Evolutionary conservation across 495 filamentous ascomycete species (phyloP).

Genomic region (Xylaria sp.): DNA sequence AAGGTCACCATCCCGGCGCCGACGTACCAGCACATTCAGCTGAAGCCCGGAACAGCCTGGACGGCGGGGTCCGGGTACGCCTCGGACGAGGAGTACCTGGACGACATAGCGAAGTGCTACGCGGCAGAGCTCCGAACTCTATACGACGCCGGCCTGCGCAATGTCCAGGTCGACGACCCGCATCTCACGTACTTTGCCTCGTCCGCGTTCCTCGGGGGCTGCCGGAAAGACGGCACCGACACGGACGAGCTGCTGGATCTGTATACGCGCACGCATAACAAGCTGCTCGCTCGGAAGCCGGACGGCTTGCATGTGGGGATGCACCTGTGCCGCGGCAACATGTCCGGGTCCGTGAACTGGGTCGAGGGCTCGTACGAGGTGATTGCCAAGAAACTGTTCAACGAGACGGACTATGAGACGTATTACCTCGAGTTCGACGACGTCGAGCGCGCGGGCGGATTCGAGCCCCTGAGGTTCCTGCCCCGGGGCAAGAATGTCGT

Average conservation of each 20-base stretch:
- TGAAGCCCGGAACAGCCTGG: conserved; percentile 72
- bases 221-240: conserved; percentile 62
- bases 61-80: conserved; percentile 66
- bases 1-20: conserved; percentile 77
- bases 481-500: conserved; percentile 78
- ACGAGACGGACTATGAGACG: conserved; percentile 74
- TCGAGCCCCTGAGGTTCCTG: conserved; percentile 75
- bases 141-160: conserved; percentile 73
- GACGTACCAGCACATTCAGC: conserved; percentile 73
- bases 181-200: conserved; percentile 80
- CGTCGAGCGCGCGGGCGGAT: conserved; percentile 76
- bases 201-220: conserved; percentile 73
- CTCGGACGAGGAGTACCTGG: conserved; percentile 73
- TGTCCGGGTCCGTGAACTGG: conserved; percentile 76
- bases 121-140: conserved; percentile 68
- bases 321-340: conserved; percentile 82
- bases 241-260: conserved; percentile 70
- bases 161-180: conserved; percentile 80
- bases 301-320: conserved; percentile 73
- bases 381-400: conserved; percentile 80
- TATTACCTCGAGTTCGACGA: conserved; percentile 87
- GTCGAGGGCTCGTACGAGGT: conserved; percentile 80
- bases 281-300: conserved; percentile 67
- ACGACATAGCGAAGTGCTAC: conserved; percentile 76
- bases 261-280: conserved; percentile 80